phyloP scores from a whole-genome alignment of 768 basidiomycete species.

The Mycena vitilis region DNA sequence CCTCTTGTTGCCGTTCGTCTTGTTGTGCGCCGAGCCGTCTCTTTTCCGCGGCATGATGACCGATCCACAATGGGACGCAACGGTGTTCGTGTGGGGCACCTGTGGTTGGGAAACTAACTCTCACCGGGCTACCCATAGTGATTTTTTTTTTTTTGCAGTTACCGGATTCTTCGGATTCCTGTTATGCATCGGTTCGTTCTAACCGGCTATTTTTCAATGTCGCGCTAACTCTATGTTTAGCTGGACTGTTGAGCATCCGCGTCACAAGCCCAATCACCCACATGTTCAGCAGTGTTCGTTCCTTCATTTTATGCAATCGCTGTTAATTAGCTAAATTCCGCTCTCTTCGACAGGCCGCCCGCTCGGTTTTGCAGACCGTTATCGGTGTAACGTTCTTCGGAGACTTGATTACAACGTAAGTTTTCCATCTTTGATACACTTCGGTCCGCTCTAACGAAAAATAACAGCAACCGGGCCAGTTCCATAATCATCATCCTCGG shows the following conservation, averaged over 20 bases:
- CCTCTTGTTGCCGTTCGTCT: slow-evolving; percentile 71
- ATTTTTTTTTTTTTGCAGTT: slow-evolving; percentile 40
- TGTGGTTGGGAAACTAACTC: slow-evolving; percentile 30
- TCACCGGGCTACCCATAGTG: too few relatives aligned
- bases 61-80: slow-evolving; percentile 59
- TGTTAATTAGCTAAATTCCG: slow-evolving; percentile 27
- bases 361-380: slow-evolving; percentile 86
- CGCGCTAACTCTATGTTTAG: slow-evolving; percentile 13
- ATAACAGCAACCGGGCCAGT: slow-evolving; percentile 64
- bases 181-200: slow-evolving; percentile 66
- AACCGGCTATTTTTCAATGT: background rate
- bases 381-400: slow-evolving; percentile 82
- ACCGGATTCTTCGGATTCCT: slow-evolving; percentile 87
- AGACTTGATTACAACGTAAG: slow-evolving; percentile 80
- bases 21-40: slow-evolving; percentile 65
- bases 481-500: slow-evolving; percentile 76
- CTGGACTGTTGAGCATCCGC: slow-evolving; percentile 83
- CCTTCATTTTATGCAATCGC: slow-evolving; percentile 6
- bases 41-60: slow-evolving; percentile 54
- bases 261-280: slow-evolving; percentile 87
- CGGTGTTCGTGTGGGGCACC: slow-evolving; percentile 72
- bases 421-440: slow-evolving; percentile 29
- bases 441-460: slow-evolving; percentile 23
- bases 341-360: slow-evolving; percentile 65
- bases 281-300: slow-evolving; percentile 83